These are phyloP conservation scores for Udeniomyces megalosporus DNA, from an alignment of 768 basidiomycete species.

Conservation along the genomic window DNA sequence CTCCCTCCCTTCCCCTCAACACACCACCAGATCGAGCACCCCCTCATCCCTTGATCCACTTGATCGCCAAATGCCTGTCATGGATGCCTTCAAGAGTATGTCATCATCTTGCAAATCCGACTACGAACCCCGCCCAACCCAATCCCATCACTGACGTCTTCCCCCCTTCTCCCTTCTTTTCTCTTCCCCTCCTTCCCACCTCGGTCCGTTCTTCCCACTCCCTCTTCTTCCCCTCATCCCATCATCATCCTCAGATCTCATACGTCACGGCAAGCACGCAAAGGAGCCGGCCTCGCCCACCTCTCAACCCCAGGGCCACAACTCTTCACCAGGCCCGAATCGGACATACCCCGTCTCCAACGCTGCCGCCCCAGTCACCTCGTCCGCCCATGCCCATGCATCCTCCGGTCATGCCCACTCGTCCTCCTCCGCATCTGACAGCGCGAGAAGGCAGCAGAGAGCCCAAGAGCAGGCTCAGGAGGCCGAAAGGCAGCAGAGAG, in stretches of 20 bases:
- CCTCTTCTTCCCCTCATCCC: too few species aligned
- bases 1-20: too few species aligned
- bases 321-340: conserved; percentile 12
- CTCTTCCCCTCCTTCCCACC: conserved; percentile 9
- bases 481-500: conserved; percentile 17
- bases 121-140: conserved; percentile 4
- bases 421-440: conserved; percentile 23
- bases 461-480: conserved; percentile 24
- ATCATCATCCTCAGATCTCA: conserved; percentile 46
- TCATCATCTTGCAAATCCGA: conserved; percentile 17
- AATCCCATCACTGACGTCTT: not conserved
- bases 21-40: not conserved
- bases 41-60: too few species aligned
- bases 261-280: conserved; percentile 60
- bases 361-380: not conserved
- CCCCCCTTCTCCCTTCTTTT: conserved; percentile 11
- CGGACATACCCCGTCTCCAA: conserved; percentile 18
- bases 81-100: conserved; percentile 78
- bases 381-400: not conserved
- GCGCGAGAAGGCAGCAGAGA: conserved; percentile 28
- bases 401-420: conserved; percentile 14
- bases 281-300: conserved; percentile 15
- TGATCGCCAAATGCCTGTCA: conserved; percentile 37
- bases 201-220: not conserved
- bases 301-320: conserved; percentile 18